Evolutionary conservation across 1,284 basidiomycete species (phyloP).

Genomic region (Apiotrichum montevideense): DNA sequence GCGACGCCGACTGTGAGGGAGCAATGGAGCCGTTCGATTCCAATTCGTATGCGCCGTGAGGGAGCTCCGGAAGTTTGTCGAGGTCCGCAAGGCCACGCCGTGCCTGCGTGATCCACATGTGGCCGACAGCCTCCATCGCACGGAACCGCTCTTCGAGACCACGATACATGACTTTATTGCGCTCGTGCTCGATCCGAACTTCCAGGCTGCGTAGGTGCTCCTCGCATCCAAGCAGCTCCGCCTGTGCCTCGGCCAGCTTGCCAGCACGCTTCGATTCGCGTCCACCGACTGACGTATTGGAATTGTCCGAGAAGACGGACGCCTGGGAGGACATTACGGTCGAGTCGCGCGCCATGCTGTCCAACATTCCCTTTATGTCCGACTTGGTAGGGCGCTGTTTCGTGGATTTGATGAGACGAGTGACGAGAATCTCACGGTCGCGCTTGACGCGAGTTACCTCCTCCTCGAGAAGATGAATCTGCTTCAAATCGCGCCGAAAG

Average conservation of each 20-base stretch:
- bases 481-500: constrained; percentile 46
- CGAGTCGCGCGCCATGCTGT: constrained; percentile 2
- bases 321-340: constrained; percentile 24
- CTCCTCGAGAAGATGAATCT: constrained; percentile 46
- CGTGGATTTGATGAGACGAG: constrained; percentile 45
- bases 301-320: constrained; percentile 26
- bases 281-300: constrained; percentile 27
- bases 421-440: constrained; percentile 46
- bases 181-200: constrained; percentile 43
- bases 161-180: constrained; percentile 46
- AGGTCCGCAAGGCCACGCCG: constrained; percentile 43
- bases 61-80: constrained; percentile 30
- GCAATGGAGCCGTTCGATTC: constrained; percentile 48
- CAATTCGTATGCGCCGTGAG: constrained; percentile 40
- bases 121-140: constrained; percentile 45
- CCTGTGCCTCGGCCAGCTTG: constrained; percentile 46
- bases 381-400: constrained; percentile 43
- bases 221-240: constrained; percentile 46
- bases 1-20: constrained; percentile 47
- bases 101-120: constrained; percentile 46
- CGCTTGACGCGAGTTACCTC: constrained; percentile 45
- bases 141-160: constrained; percentile 46
- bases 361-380: constrained; percentile 39
- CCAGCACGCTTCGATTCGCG: constrained; percentile 40
- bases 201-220: constrained; percentile 44